These are phyloP conservation scores for Canavalia ensiformis DNA, from an alignment of 306 rosid genomes.

Conservation along the genomic window DNA sequence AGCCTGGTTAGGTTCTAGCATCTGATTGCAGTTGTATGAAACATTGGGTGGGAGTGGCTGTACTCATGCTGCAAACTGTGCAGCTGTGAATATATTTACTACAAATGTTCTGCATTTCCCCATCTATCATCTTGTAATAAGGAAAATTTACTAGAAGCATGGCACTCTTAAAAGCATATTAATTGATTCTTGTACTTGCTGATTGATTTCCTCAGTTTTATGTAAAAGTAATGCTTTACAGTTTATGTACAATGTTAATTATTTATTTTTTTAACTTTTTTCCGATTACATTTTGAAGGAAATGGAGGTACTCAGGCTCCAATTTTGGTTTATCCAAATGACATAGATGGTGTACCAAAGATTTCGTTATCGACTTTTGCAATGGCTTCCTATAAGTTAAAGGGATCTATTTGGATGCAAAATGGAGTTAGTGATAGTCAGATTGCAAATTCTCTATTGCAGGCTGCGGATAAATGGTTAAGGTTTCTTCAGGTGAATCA, in stretches of 20 bases:
- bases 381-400: constrained; percentile 84
- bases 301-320: constrained; percentile 62
- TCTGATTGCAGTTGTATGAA: neutral
- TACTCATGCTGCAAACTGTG: constrained; percentile 7
- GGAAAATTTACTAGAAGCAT: constrained; percentile 9
- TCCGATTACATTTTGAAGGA: constrained; percentile 53
- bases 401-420: constrained; percentile 75
- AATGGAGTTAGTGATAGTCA: constrained; percentile 64
- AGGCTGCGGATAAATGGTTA: constrained; percentile 82
- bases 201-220: neutral
- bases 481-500: constrained; percentile 76
- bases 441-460: constrained; percentile 65
- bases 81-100: neutral
- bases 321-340: constrained; percentile 63
- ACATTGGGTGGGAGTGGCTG: neutral
- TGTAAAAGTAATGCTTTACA: constrained; percentile 3
- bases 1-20: neutral
- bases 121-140: neutral
- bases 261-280: constrained; percentile 10
- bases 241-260: neutral
- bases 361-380: constrained; percentile 72
- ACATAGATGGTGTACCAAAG: constrained; percentile 64
- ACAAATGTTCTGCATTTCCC: constrained; percentile 29
- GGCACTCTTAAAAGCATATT: neutral
- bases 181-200: neutral